Evolutionary conservation across 352 stramenopile species (phyloP).

Genomic region (Globisporangium nagaii): DNA sequence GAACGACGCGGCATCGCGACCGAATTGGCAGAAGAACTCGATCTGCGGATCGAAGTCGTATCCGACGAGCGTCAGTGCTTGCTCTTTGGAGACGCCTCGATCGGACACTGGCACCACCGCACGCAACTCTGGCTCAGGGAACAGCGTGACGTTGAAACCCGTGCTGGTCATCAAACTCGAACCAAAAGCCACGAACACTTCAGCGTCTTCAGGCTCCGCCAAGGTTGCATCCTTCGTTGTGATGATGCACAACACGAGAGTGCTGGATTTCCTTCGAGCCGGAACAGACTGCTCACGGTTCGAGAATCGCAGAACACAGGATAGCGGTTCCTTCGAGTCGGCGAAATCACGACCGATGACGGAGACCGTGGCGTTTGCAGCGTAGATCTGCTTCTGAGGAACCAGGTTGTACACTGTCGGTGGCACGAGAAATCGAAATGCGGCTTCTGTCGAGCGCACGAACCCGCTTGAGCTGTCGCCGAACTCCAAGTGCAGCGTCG

Average conservation of each 20-base stretch:
- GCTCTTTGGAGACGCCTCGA: background rate
- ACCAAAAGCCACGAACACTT: slow-evolving; percentile 21
- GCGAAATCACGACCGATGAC: slow-evolving; percentile 24
- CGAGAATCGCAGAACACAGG: slow-evolving; percentile 24
- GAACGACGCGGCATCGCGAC: slow-evolving; percentile 13
- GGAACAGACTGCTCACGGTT: slow-evolving; percentile 4
- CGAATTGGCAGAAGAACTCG: slow-evolving; percentile 34
- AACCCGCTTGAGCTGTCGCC: slow-evolving; percentile 5
- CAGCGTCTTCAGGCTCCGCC: background rate
- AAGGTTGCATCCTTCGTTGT: background rate
- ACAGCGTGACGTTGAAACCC: slow-evolving; percentile 34
- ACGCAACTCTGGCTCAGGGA: slow-evolving; percentile 22
- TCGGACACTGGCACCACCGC: background rate
- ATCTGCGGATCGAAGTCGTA: slow-evolving; percentile 33
- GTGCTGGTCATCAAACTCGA: slow-evolving; percentile 15
- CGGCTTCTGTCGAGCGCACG: slow-evolving; percentile 28
- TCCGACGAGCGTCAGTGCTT: slow-evolving; percentile 20
- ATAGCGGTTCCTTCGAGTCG: slow-evolving; percentile 5
- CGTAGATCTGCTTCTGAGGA: slow-evolving; percentile 13
- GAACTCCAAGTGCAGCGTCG: slow-evolving; percentile 15
- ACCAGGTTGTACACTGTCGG: slow-evolving; percentile 19
- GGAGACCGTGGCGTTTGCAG: slow-evolving; percentile 10
- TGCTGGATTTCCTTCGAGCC: slow-evolving; percentile 15
- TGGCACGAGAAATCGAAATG: slow-evolving; percentile 18
- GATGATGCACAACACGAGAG: slow-evolving; percentile 18